Base-by-base conservation (phyloP, 495 filamentous ascomycete genomes). In the Hypoxylon lienhwacheense region DNA sequence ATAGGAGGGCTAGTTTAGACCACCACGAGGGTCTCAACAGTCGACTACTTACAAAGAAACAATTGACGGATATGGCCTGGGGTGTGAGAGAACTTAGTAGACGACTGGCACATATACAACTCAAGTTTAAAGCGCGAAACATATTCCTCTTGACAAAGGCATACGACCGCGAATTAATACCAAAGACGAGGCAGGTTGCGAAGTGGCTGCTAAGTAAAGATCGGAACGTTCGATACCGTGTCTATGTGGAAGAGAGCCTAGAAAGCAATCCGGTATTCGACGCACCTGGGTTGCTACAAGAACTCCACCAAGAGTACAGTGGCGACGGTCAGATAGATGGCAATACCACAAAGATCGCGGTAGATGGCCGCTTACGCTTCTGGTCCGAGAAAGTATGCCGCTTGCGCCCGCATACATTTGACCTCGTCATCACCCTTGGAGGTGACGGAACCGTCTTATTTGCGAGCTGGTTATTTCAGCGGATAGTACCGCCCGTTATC, bases 401-500 rank as follows among this genome's bases (percentile, higher is more conserved):
- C 35, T 79, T 81, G 17, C 76, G 84, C 39, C 93, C 95, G 0
- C 89, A 97, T 53, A 84, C 82, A 2, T 97, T 97, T 64, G 93
- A 98, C 70, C 91, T 98, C 63, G 85, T 93, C 11, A 76, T 98
- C 25, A 95, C 92, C 0, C 84, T 98, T 2, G 93, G 93, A n/a
- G 93, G 93, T 7, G 93, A 98, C 65, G 93, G 93, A 10, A 98
- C 93, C 0, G 92, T 98, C 22, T 75, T 98, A 22, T 97, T 95
- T 65, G 89, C 93, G 0, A 90, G 85, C 62, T 98, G 95, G 92
- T 76, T 98, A 22, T 98, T 98, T 68, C 93, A 98, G 76, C 78
- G 89, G n/a, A 85, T 97, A 45, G 92, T 97, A 0, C 93, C 93
- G 4, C 93, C 95, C 0, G 89, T 97, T 4, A 73, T 98, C 15